Base-by-base conservation (phyloP, 106 monocot species). In the Phalaenopsis aphrodite region DNA sequence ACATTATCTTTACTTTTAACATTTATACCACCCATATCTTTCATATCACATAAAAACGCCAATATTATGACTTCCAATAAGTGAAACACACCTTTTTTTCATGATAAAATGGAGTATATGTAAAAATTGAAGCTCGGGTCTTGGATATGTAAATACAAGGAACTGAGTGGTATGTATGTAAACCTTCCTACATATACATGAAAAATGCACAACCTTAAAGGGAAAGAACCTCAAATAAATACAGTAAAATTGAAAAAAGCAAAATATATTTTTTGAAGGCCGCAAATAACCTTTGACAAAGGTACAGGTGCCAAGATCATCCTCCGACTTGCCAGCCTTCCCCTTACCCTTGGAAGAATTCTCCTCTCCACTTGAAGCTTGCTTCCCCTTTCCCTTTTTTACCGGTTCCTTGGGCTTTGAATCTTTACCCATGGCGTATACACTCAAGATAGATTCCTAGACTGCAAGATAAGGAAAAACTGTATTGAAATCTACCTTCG, bases 241-340 rank as follows among this genome's bases (percentile, higher is more conserved):
- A 69, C 38, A 38, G 19, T 37, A 9, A 69, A 11, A 69, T 30
- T 11, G 38, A 3, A n/a, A 4, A 5, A 21, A n/a, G 61, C 4
- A 61, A 61, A 61, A 38, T 38, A 38, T 39, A 12, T 42, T 42
- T 74, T 17, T 47, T 24, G 9, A 49, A 48, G 24, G 10, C 24
- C 41, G 38, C 1, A 57, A 78, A 56, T 0, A 21, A 95, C 93
- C 93, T 88, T 95, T 95, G 82, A 93, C 95, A 81, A 91, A 95
- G 49, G 95, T 95, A 82, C 95, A 93, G 79, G 95, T 95, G 55
- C 95, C 95, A 11, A 95, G 95, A 7, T 89, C 95, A 56, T 95
- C 95, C 1, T 84, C 80, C 0, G 93, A 85, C 86, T 93, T 93
- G 48, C 93, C 91, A 9, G 80, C 88, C 80, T 93, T 93, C 42